Base-by-base conservation (phyloP, 441 rosid species). In the Brassica balearica region DNA sequence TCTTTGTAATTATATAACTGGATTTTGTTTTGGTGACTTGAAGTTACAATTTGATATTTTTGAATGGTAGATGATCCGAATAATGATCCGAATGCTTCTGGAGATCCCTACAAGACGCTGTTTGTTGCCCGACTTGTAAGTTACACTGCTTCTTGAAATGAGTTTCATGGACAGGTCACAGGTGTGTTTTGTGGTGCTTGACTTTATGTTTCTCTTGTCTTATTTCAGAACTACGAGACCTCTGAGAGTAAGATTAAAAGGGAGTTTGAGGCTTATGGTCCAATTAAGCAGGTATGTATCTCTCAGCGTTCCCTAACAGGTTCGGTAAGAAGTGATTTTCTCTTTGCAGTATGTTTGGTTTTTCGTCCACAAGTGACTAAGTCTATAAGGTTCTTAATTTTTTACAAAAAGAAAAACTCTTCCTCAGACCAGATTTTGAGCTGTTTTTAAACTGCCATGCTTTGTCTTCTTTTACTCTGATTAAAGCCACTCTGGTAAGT, bases 251-350 rank as follows among this genome's bases (percentile, higher is more conserved):
- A 85, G 85, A 84, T 92, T 82, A 95, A 92, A 90, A 91, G 97
- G 91, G 98, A 95, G 91, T 89, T 92, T 86, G 98, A 95, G 80
- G 89, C 97, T 58, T 95, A 89, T 86, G 98, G 98, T 68, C 97
- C 98, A 68, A 89, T 95, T 81, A 95, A 95, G 80, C 91, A 92
- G 98, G 97, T 95, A 91, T 93, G 98, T 91, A 87, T 82, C 76
- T 85, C 81, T 86, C 84, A 81, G 84, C 81, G 79, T 77, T 82
- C 85, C 84, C 80, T 63, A 78, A 79, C 78, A 71, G 90, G 89
- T 83, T 94, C 86, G 97, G 97, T 95, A 92, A 95, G 98, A 90
- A 65, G 62, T 17, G 19, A 0, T 17, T 17, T 65, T 73, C 69
- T 82, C 70, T 46, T 11, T 22, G 61, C 65, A 73, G 61, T 59